A percentile compares a stretch with the other conserved stretches of the same genome.
Evolutionary conservation across 1,139 yeast genomes (phyloP).

Genomic region (Blastobotrys serpentis): DNA sequence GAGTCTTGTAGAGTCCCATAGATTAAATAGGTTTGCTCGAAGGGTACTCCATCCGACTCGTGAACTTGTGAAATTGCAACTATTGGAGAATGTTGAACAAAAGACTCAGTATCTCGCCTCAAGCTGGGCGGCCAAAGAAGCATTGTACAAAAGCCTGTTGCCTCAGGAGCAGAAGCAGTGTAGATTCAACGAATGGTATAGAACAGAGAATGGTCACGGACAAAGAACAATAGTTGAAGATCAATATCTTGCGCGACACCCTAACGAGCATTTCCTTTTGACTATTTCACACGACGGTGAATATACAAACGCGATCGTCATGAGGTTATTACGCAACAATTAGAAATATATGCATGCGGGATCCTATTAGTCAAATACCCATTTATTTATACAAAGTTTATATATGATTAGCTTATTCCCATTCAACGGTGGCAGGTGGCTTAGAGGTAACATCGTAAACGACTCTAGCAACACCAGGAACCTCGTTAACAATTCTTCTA

Average conservation of each 20-base stretch:
- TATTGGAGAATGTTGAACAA: slow-evolving; percentile 9
- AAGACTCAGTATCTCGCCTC: slow-evolving; percentile 48
- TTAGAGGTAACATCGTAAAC: slow-evolving; percentile 97
- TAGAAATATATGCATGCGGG: slow-evolving; percentile 4
- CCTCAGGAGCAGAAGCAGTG: slow-evolving; percentile 50
- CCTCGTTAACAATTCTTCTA: slow-evolving; percentile 96
- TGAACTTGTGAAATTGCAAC: slow-evolving; percentile 46
- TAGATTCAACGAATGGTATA: slow-evolving; percentile 62
- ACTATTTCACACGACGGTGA: slow-evolving; percentile 70
- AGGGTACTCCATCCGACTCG: slow-evolving; percentile 52
- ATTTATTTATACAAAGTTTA: background rate
- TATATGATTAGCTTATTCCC: slow-evolving; percentile 64
- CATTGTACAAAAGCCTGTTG: slow-evolving; percentile 62
- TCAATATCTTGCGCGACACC: slow-evolving; percentile 30
- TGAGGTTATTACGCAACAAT: slow-evolving; percentile 21
- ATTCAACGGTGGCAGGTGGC: slow-evolving; percentile 99
- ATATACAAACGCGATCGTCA: slow-evolving; percentile 38
- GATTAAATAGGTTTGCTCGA: slow-evolving; percentile 43
- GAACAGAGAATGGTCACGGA: slow-evolving; percentile 27
- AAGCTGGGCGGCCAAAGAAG: slow-evolving; percentile 76
- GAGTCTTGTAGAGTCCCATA: slow-evolving; percentile 40
- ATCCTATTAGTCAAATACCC: no score
- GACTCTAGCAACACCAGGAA: slow-evolving; percentile 97
- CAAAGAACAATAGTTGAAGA: slow-evolving; percentile 44
- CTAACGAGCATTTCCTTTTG: slow-evolving; percentile 51